Percentiles rank a stretch among this genome's conserved stretches.
These are phyloP conservation scores for Debaryomyces sp. DNA, from an alignment of 1,139 yeast species.

Conservation along the genomic window DNA sequence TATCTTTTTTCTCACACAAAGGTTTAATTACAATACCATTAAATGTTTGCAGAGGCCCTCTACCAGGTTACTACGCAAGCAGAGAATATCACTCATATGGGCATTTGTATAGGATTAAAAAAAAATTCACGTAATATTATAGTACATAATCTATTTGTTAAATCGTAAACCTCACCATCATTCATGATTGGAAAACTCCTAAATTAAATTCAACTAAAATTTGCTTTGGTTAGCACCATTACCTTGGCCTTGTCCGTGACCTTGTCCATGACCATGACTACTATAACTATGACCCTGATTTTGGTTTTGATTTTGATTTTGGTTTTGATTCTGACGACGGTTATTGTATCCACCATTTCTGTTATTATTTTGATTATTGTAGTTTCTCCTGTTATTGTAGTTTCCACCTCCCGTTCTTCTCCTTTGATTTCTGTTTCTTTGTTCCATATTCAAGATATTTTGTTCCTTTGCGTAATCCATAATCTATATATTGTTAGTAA, in stretches of 20 bases:
- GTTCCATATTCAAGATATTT: conserved; percentile 56
- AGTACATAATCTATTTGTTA: conserved; percentile 10
- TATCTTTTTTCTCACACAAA: not conserved
- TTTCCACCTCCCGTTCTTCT: conserved; percentile 37
- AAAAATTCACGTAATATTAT: conserved; percentile 10
- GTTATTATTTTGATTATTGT: conserved; percentile 12
- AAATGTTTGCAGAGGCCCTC: not conserved
- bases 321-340: conserved; percentile 13
- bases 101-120: not conserved
- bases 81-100: not conserved
- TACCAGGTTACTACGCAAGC: not conserved
- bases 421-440: conserved; percentile 50
- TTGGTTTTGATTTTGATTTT: conserved; percentile 5
- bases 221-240: conserved; percentile 3
- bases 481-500: conserved; percentile 37
- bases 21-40: not conserved
- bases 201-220: not conserved
- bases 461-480: conserved; percentile 84
- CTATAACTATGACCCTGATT: conserved; percentile 6
- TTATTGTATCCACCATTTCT: conserved; percentile 12
- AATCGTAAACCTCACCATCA: conserved; percentile 7
- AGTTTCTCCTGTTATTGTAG: conserved; percentile 17
- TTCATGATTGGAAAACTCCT: conserved; percentile 1
- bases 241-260: conserved; percentile 5
- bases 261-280: conserved; percentile 5